Conservation (phyloP, 2,329 filamentous ascomycete genomes). For the Dactylellina cionopaga region DNA sequence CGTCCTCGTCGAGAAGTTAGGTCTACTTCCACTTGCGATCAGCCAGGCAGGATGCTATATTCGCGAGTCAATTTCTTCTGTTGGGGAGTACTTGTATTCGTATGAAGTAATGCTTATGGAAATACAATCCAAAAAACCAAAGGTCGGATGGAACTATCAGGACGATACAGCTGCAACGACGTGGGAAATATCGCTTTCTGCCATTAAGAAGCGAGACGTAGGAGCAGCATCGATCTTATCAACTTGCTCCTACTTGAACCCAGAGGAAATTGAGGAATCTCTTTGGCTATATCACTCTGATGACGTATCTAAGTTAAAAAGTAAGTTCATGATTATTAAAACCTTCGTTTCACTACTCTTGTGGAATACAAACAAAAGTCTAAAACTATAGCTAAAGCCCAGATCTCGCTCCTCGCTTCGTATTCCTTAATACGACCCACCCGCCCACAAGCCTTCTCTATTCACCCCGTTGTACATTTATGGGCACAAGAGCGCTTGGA, state of each 20-base stretch:
- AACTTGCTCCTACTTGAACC: slow-evolving; percentile 53
- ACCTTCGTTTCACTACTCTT: slow-evolving; percentile 8
- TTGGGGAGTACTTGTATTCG: slow-evolving; percentile 36
- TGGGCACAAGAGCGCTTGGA: slow-evolving; percentile 50
- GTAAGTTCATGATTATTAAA: not conserved
- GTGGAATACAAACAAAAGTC: too few relatives aligned
- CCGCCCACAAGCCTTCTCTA: slow-evolving; percentile 12
- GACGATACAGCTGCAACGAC: slow-evolving; percentile 33
- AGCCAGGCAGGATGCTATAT: slow-evolving; percentile 32
- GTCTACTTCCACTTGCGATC: slow-evolving; percentile 32
- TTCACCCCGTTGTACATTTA: slow-evolving; percentile 50
- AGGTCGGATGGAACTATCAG: slow-evolving; percentile 17
- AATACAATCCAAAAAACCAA: slow-evolving; percentile 12
- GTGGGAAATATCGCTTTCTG: slow-evolving; percentile 52
- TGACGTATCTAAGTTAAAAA: not conserved
- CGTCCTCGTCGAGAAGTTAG: slow-evolving; percentile 36
- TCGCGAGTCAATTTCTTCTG: slow-evolving; percentile 4
- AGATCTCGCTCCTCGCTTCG: slow-evolving; percentile 34
- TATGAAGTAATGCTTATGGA: slow-evolving; percentile 39
- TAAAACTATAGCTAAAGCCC: not conserved
- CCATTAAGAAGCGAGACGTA: slow-evolving; percentile 35
- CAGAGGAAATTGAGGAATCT: slow-evolving; percentile 46
- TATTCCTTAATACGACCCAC: slow-evolving; percentile 39
- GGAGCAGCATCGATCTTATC: slow-evolving; percentile 48
- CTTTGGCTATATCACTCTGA: slow-evolving; percentile 22